Conservation (phyloP, 345 rosid species). For the Physaria fendleri region DNA sequence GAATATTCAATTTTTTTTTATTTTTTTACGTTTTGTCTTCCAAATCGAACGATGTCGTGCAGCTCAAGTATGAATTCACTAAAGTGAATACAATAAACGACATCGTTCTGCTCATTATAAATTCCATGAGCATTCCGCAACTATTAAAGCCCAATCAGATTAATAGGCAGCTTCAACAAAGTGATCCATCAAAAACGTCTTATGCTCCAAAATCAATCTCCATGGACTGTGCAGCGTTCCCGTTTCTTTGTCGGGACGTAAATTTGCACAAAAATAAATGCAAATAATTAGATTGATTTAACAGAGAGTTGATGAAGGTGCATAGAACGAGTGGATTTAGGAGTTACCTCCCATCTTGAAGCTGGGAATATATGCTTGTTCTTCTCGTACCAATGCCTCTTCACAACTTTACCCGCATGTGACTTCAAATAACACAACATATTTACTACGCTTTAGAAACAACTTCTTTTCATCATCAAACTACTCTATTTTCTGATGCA, state of each 20-base stretch:
- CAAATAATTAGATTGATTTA: not conserved
- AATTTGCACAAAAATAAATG: conserved; percentile 36
- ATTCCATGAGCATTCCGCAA: conserved; percentile 8
- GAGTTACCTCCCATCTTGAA: conserved; percentile 93
- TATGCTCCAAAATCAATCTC: conserved; percentile 43
- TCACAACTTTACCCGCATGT: conserved; percentile 98
- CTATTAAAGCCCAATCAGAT: not conserved
- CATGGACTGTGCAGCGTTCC: conserved; percentile 96
- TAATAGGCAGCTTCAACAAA: not conserved
- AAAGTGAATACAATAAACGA: no score
- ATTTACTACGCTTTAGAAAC: not conserved
- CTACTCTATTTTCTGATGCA: not conserved
- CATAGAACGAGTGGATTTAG: not conserved
- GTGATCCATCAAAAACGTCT: not conserved
- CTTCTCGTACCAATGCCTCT: conserved; percentile 99
- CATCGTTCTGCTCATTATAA: no score
- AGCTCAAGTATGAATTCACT: no score
- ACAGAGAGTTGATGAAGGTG: not conserved
- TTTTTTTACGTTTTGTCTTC: no score
- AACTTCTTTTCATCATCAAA: not conserved
- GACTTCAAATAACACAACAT: conserved; percentile 42
- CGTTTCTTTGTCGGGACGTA: conserved; percentile 85
- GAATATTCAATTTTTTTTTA: no score
- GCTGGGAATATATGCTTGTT: conserved; percentile 99
- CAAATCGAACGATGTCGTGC: no score